A percentile compares a stretch with the other conserved stretches of the same genome.
These are phyloP conservation scores for Pyrenula aspistea DNA, from an alignment of 495 filamentous ascomycete genomes.

Conservation along the genomic window DNA sequence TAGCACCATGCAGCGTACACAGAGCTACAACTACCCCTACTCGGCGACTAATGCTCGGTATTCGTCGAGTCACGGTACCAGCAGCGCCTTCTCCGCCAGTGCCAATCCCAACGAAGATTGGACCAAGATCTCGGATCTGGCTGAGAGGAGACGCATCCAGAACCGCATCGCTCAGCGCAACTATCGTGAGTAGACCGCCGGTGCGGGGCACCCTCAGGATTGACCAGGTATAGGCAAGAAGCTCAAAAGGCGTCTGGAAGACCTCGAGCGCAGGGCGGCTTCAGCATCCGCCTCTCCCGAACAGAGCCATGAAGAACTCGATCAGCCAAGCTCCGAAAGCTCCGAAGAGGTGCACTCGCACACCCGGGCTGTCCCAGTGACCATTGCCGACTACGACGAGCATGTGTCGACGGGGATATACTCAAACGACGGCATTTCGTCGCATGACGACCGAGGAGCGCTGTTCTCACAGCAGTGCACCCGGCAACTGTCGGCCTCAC, in stretches of 20 bases:
- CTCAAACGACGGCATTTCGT: conserved; percentile 22
- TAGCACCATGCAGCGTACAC: background rate
- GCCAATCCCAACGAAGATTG: conserved; percentile 97
- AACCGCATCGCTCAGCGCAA: conserved; percentile 97
- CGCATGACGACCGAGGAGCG: conserved; percentile 31
- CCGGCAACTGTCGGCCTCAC: conserved; percentile 53
- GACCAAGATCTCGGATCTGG: conserved; percentile 97
- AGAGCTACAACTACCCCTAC: conserved; percentile 4
- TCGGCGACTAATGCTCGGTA: conserved; percentile 40
- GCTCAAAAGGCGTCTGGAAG: conserved; percentile 93
- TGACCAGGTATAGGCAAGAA: conserved; percentile 68
- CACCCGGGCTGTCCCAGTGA: conserved; percentile 29
- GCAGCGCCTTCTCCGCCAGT: conserved; percentile 91
- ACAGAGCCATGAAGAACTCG: conserved; percentile 43
- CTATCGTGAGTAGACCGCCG: conserved; percentile 63
- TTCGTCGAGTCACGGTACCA: conserved; percentile 60
- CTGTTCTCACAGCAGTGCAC: conserved; percentile 62
- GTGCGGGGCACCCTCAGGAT: background rate
- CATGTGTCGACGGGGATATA: conserved; percentile 16
- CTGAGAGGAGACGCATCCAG: conserved; percentile 88
- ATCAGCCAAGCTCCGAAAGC: conserved; percentile 29
- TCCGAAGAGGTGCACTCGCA: conserved; percentile 36
- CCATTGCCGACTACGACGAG: conserved; percentile 22
- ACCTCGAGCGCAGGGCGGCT: conserved; percentile 84
- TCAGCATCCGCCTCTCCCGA: conserved; percentile 65